Evolutionary conservation across 2,329 filamentous ascomycete species (phyloP), one percentile per base, ranked within the genome.

Genomic region (Ophioceras dolichostomum): DNA sequence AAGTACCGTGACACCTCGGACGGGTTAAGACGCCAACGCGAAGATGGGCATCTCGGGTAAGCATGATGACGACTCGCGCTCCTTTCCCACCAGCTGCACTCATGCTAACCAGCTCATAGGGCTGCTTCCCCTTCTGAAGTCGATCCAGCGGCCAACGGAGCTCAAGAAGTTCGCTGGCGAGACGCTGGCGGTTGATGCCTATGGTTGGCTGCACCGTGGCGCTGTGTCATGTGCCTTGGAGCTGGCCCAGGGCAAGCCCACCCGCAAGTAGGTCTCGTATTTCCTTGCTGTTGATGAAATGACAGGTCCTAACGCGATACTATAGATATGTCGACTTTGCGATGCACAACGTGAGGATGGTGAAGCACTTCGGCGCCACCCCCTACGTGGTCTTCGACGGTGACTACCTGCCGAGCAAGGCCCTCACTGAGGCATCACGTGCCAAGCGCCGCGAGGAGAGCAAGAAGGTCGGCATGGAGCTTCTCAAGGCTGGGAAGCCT

Each of bases 301-400:
- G n/a, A n/a, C n/a, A n/a, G n/a, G 22, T 26, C 22, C 22, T 12
- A 26, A 12, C 22, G 22, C 22, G 8, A 26, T 26, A 12, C 4
- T n/a, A 24, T 38, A 93, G 84, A 62, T 91, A 87, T 65, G 76
- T 98, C 52, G 83, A 93, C 53, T 94, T 87, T 49, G 83, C 82
- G 37, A 80, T 98, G 71, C 76, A 83, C 52, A 83, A 88, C 42
- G 87, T 98, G 36, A 80, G 81, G 42, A 96, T 98, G 91, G 76
- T 94, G 40, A 74, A 86, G 43, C 83, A 94, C 59, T 95, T 93
- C 55, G 89, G 88, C 18, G 76, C 96, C 29, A 94, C 71, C n/a
- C 91, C 91, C 0, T 98, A 93, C 56, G 63, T 98, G 39, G 83
- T 98, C 26, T 98, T 98, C 55, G 91, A 98, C 60, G 91, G 91